Conservation (phyloP, 805 yeast genomes). For the Pichia exigua region DNA sequence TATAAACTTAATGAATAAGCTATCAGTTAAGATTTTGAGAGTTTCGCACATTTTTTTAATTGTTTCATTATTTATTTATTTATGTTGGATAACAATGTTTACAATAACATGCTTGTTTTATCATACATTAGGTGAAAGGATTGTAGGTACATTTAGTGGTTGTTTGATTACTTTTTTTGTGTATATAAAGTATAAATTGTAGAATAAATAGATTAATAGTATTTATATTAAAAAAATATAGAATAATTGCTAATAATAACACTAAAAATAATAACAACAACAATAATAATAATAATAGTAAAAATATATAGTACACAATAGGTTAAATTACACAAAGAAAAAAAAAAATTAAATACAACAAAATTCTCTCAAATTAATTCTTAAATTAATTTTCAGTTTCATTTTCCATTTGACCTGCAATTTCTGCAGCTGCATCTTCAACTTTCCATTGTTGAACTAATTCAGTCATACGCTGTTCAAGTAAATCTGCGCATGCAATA, state of each 20-base stretch:
- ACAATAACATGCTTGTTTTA: conserved; percentile 40
- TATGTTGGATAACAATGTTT: conserved; percentile 33
- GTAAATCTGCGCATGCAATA: conserved; percentile 45
- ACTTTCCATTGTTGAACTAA: conserved; percentile 11
- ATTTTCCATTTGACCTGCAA: neutral
- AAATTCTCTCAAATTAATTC: neutral
- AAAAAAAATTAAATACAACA: neutral
- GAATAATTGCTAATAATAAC: neutral
- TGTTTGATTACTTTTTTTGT: conserved; percentile 25
- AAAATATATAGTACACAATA: neutral
- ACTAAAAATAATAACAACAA: too few species aligned
- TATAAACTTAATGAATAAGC: neutral
- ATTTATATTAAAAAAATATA: neutral
- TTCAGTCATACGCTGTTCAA: conserved; percentile 32
- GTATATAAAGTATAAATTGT: conserved; percentile 14
- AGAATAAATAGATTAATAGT: neutral
- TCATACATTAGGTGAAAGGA: conserved; percentile 40
- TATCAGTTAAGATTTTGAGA: neutral
- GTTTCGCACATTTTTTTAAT: neutral
- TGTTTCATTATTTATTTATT: neutral
- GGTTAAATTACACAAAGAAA: neutral
- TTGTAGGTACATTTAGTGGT: conserved; percentile 37
- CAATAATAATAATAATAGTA: too few species aligned
- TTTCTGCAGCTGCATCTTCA: conserved; percentile 1
- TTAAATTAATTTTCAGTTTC: neutral